Base-by-base conservation (phyloP, 2,329 filamentous ascomycete genomes). In the Venturiaceae sp. region DNA sequence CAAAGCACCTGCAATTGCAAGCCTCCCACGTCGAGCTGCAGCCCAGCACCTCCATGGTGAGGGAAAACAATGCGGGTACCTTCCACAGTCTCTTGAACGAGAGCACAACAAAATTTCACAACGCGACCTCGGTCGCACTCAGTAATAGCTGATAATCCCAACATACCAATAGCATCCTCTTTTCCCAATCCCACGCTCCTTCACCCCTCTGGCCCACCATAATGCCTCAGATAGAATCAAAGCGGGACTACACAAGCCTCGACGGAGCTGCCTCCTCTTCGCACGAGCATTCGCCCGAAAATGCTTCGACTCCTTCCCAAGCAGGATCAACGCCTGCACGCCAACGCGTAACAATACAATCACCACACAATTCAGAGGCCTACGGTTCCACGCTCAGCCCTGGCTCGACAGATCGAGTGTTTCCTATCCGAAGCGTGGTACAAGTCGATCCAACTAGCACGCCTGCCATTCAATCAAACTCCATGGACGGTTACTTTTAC, bases 401-500 rank as follows among this genome's bases (percentile, higher is more conserved):
- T 19, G 69, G 68, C 39, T 64, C 71, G 4, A 68, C 73, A 52
- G 80, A 92, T 65, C 81, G 87, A 58, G 86, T 92, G 5, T 92
- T 88, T 59, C 88, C 88, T n/a, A 87, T 92, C 33, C 83, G 87
- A 53, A 91, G 87, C n/a, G 85, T 89, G 46, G 77, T 92, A 26
- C 88, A 83, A 6, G 82, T 92, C 41, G 84, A 88, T 64, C 82
- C 82, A 6, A 72, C 70, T 11, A 71, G 74, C 1, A 77, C 73
- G 4, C 69, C 69, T 3, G 64, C 64, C 52, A 66, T 62, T 44
- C 60, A 60, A 60, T 61, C 57, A 53, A 64, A 63, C 55, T 70
- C 62, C 62, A 28, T 69, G 63, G 60, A 71, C 63, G 64, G 68
- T 60, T 73, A 78, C 72, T 74, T 77, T 66, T 61, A 68, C 59